Base-by-base conservation (phyloP, 2,329 filamentous ascomycete genomes). In the Aspergillus sclerotialis region DNA sequence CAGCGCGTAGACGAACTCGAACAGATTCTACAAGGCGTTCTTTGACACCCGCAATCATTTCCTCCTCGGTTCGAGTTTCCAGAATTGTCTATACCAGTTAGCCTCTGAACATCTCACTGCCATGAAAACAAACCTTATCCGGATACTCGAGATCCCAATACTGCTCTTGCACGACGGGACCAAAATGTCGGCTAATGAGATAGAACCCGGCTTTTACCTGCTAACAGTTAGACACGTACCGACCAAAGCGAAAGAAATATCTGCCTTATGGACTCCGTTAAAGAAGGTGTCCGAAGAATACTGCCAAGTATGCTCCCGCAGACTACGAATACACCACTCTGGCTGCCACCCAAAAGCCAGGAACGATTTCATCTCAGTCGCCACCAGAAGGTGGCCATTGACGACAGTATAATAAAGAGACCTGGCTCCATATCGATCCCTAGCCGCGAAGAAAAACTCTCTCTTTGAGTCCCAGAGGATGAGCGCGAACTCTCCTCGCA, bases 391-490 rank as follows among this genome's bases (percentile, higher is more conserved):
- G 36, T 57, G 53, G 5, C 53, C 57, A 5, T 52, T 51, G 1
- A 61, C 42, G 1, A 64, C 38, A 0, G 70, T 75, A 54, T 67
- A 76, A 37, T 72, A 70, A 12, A 78, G 58, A 2, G 73, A 72
- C 49, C 78, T 78, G 45, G 78, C 71, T 3, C 74, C 74, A 47
- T 68, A 76, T 0, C 73, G 64, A 46, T 78, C 74, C 12, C 72
- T 53, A 1, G 60, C 72, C 0, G 67, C 70, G 24, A 77, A 50
- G 26, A 75, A 55, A 0, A 60, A 38, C 35, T 64, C 49, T 2
- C 52, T 47, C 10, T 58, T 53, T 10, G 62, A 61, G 40, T 78
- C 73, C 36, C 68, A 73, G 1, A 77, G 45, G 9, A 72, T 65
- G 11, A 75, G 58, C 1, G 72, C 63, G 42, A 76, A 77, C 44